Base-by-base conservation (phyloP, 352 stramenopile species). In the Phytophthora citrophthora region DNA sequence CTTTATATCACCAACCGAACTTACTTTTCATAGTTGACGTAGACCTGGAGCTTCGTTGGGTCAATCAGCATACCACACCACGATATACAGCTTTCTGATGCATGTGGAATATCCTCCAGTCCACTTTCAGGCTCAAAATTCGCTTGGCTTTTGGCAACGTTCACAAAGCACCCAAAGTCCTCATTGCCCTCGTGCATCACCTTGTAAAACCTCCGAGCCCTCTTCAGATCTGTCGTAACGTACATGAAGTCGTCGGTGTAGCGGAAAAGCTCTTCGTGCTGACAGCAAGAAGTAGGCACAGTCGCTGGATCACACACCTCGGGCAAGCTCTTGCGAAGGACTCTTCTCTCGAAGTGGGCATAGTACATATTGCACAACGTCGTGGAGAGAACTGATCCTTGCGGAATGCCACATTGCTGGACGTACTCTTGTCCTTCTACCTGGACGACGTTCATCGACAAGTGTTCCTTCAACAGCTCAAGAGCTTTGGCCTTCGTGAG, bases 241-340 rank as follows among this genome's bases (percentile, higher is more conserved):
- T 86, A 90, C 26, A 93, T 67, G 55, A 91, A 95, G 32, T 95
- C 86, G 43, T 95, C 86, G 0, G 81, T 93, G 62, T 91, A 93
- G 9, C 86, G 77, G 45, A 95, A 73, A 16, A 93, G 36, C 26
- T 78, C 52, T 60, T 94, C 82, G 44, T 92, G 81, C 5, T 78
- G 65, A 27, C 78, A 90, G 15, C 51, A 55, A 13, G 45, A 61
- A 23, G 36, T 32, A 54, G 36, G 48, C n/a, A 46, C 29, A 13
- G 59, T 49, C 1, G 41, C 16, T 41, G 69, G 59, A 18, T 63
- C 40, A n/a, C 54, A 61, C 6, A 58, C 41, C 44, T 73, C 53
- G 1, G 75, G 60, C 24, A 92, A 52, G 13, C 54, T 56, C 23
- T 85, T 85, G 20, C 64, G 69, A 5, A 93, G 58, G 26, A 92